phyloP scores from a whole-genome alignment of 176 grass and related monocot genomes.

The Coix lacrymajobi region DNA sequence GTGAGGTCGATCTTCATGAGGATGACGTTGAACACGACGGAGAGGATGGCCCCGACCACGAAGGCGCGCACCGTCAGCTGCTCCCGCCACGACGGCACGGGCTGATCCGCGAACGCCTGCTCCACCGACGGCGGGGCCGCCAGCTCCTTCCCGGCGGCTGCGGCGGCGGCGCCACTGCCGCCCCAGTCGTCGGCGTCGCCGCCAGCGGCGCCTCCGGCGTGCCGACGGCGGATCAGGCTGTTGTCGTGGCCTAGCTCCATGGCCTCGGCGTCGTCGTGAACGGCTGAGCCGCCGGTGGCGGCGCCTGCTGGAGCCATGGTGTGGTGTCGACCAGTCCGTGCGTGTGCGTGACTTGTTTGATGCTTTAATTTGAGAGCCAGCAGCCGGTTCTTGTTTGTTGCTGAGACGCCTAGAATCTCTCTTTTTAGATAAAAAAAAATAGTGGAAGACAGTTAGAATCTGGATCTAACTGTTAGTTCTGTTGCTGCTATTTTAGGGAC shows the following conservation, averaged over 20 bases:
- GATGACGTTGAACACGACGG: slow-evolving; percentile 57
- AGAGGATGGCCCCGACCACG: slow-evolving; percentile 47
- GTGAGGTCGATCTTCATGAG: slow-evolving; percentile 90
- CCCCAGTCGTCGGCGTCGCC: background rate
- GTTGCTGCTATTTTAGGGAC: too few species aligned
- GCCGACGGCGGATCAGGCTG: slow-evolving; percentile 26
- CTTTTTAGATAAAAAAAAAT: too few species aligned
- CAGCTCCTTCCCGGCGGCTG: background rate
- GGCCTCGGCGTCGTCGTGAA: background rate
- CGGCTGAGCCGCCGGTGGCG: background rate
- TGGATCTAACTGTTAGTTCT: too few species aligned
- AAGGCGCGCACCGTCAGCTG: slow-evolving; percentile 74
- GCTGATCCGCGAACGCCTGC: slow-evolving; percentile 33
- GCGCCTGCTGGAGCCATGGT: slow-evolving; percentile 28
- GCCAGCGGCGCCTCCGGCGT: background rate
- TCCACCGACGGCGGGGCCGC: slow-evolving; percentile 54
- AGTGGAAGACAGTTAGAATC: too few species aligned
- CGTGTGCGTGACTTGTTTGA: background rate
- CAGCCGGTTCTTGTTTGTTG: too few species aligned
- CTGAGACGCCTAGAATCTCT: too few species aligned
- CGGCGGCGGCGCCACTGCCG: background rate
- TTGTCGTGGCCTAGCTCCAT: slow-evolving; percentile 6
- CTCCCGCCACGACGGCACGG: slow-evolving; percentile 57
- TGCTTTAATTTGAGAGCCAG: background rate
- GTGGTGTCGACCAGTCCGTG: background rate